Conservation (phyloP, 768 basidiomycete genomes). For the Sporobolomyces roseus region DNA sequence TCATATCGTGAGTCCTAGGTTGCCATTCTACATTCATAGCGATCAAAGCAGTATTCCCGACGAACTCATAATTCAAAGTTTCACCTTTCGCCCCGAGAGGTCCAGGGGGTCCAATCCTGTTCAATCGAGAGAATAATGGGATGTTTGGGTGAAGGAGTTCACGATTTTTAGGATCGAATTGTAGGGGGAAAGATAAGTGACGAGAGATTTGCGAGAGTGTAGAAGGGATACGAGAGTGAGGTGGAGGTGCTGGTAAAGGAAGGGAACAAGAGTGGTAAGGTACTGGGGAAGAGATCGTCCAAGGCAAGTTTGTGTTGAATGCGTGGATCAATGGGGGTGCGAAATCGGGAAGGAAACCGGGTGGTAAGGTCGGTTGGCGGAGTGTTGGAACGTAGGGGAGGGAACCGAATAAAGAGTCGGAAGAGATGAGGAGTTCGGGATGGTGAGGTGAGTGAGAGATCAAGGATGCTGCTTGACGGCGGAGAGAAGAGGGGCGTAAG, state of each 20-base stretch:
- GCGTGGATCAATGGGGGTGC: constrained; percentile 24
- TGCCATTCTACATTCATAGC: constrained; percentile 33
- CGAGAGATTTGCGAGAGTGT: constrained; percentile 11
- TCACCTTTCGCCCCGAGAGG: constrained; percentile 43
- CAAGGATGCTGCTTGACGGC: constrained; percentile 21
- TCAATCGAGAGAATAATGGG: constrained; percentile 39
- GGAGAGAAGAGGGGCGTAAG: constrained; percentile 20
- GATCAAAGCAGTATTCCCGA: constrained; percentile 29
- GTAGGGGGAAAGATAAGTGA: constrained; percentile 26
- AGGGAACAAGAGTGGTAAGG: constrained; percentile 19
- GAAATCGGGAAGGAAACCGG: constrained; percentile 34
- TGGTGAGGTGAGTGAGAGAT: constrained; percentile 26
- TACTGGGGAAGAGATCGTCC: constrained; percentile 32
- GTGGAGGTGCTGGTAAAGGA: constrained; percentile 19
- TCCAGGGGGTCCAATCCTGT: constrained; percentile 43
- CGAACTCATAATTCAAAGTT: constrained; percentile 35
- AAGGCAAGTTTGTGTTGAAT: constrained; percentile 35
- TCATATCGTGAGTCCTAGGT: constrained; percentile 15
- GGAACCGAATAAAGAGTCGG: constrained; percentile 35
- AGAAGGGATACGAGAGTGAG: constrained; percentile 26
- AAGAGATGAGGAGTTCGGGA: constrained; percentile 32
- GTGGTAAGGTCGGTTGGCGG: constrained; percentile 26
- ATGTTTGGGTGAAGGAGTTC: constrained; percentile 28
- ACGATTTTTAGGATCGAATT: constrained; percentile 17
- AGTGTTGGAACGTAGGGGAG: constrained; percentile 26